Base-by-base conservation (phyloP, 2,329 filamentous ascomycete species). In the Aspergillus unguis region DNA sequence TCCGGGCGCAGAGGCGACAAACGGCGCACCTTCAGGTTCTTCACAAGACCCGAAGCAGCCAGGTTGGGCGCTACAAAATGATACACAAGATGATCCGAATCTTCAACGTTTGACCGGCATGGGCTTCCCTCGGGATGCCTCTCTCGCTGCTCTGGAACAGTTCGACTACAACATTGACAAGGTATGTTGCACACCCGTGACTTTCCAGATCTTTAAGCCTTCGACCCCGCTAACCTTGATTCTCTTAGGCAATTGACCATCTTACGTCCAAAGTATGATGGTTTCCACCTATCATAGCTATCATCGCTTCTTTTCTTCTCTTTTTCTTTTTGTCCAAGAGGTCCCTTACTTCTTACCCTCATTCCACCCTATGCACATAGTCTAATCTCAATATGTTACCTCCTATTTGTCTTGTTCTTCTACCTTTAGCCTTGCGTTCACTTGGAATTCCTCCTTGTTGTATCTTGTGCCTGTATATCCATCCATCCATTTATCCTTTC, bases 121-220 rank as follows among this genome's bases (percentile, higher is more conserved):
- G 91, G 92, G 92, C 0, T 97, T 95, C 68, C 74, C 84, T 4
- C 80, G 92, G 29, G 76, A 79, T 6, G 85, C 89, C 46, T 88
- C 90, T 11, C 75, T 96, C 33, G 78, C 79, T 45, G 92, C 94
- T 26, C 75, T 97, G 67, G 92, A 97, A 77, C 92, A 92, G 71
- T 96, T 88, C 69, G 91, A 97, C 75, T 96, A 97, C 74, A 94
- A 96, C 71, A 81, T 96, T 68, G 91, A 96, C 73, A 90, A 89
- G 83, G 92, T 96, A 75, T 75, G 85, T 77, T 47, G n/a, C 41
- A 23, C 6, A 9, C 9, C 5, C 31, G 10, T 32, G 31, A 32
- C 10, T 6, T 32, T 32, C 31, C 31, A 7, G 32, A 33, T 38
- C n/a, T 38, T 23, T 23, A 38, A 25, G 10, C 5, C n/a, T 23